Conservation (phyloP, 331 rosid species). For the Acacia concinna region DNA sequence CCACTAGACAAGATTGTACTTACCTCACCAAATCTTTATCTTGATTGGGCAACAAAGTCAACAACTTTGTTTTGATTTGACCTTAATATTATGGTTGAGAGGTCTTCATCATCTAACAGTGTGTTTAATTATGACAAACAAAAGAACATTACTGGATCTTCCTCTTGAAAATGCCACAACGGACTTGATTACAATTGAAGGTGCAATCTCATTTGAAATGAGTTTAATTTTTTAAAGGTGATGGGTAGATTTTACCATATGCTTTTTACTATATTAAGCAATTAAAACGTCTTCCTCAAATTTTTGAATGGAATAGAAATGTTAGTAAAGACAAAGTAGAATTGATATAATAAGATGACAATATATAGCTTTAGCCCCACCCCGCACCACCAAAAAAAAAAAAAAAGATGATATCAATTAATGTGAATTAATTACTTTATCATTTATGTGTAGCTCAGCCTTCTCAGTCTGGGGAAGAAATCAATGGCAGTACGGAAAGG, state of each 20-base stretch:
- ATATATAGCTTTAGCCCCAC: too few relatives aligned
- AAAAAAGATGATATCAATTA: not conserved
- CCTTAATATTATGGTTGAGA: not conserved
- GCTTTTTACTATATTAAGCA: not conserved
- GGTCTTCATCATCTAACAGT: not conserved
- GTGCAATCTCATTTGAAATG: not conserved
- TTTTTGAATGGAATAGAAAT: not conserved
- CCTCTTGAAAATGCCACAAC: not conserved
- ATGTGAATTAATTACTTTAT: not conserved
- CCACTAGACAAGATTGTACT: not conserved
- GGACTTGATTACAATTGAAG: not conserved
- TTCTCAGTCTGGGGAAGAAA: not conserved
- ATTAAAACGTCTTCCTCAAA: not conserved
- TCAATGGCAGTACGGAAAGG: not conserved
- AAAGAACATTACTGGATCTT: not conserved
- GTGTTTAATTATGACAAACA: not conserved
- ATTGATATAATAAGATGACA: too few relatives aligned
- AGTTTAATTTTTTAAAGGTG: too few relatives aligned
- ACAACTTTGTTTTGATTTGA: not conserved
- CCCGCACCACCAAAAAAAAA: too few relatives aligned
- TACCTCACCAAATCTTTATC: not conserved
- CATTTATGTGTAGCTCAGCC: not conserved
- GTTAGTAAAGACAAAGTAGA: not conserved
- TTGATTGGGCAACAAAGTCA: not conserved
- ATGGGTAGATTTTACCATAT: not conserved